phyloP scores from a whole-genome alignment of 2,329 filamentous ascomycete genomes.

The Fusarium ambrosium region DNA sequence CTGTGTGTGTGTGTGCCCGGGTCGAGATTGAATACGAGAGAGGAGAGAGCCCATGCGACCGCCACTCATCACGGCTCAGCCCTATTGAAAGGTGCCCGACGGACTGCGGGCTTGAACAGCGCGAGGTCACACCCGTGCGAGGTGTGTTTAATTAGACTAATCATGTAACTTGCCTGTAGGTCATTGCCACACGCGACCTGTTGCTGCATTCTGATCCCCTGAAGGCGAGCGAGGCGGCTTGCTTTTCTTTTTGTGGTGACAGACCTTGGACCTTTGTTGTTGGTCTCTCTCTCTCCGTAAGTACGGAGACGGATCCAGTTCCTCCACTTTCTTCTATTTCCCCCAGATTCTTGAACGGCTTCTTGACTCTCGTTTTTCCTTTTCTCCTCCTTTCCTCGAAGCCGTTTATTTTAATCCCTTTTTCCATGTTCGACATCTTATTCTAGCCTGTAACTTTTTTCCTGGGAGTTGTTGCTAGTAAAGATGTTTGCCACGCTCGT shows the following conservation, averaged over 20 bases:
- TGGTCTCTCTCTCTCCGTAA: background rate
- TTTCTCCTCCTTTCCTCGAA: background rate
- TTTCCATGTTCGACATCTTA: conserved; percentile 10
- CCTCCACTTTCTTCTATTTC: conserved; percentile 6
- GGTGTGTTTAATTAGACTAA: conserved; percentile 13
- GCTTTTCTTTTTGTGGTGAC: background rate
- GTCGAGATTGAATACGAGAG: conserved; percentile 15
- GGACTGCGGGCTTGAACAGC: background rate
- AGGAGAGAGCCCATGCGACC: conserved; percentile 4
- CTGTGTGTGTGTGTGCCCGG: background rate
- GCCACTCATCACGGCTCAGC: conserved; percentile 23
- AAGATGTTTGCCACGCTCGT: conserved; percentile 42
- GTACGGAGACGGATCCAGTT: background rate
- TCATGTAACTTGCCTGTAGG: conserved; percentile 3
- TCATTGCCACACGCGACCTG: conserved; percentile 40
- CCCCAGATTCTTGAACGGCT: background rate
- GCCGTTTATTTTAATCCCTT: conserved; percentile 2
- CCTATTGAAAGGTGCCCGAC: background rate
- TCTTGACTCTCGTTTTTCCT: background rate
- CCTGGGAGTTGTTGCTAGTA: background rate
- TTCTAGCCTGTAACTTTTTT: background rate
- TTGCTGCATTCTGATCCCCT: conserved; percentile 38
- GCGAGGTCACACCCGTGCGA: background rate
- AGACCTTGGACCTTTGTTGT: background rate
- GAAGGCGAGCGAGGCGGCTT: background rate